A percentile compares a stretch with the other conserved stretches of the same genome.
Evolutionary conservation across 140 eudicot genomes (phyloP).

Genomic region (Bidens hawaiensis): DNA sequence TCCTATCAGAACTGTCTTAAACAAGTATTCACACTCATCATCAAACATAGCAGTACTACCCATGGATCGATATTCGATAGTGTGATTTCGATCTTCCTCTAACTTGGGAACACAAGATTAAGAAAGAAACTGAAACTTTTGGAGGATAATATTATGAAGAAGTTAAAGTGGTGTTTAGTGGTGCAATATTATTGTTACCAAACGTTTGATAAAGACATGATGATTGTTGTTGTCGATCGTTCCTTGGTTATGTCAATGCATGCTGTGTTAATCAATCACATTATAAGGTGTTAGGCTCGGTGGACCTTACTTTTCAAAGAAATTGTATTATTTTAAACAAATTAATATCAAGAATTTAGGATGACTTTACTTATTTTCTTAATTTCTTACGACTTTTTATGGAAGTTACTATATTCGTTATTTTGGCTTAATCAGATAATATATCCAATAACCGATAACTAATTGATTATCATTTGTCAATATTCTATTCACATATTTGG

Average conservation of each 20-base stretch:
- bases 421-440: not conserved
- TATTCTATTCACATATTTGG: not conserved
- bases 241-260: slow-evolving; percentile 10
- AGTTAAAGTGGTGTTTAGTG: slow-evolving; percentile 1
- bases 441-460: not conserved
- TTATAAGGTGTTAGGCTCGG: not conserved
- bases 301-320: not conserved
- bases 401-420: not conserved
- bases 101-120: not conserved
- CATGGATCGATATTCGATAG: slow-evolving; percentile 3
- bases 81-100: not conserved
- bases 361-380: not conserved
- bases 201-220: slow-evolving; percentile 7
- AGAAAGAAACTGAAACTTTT: not conserved
- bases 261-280: not conserved
- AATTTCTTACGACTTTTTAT: not conserved
- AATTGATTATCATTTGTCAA: not conserved
- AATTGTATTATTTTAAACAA: not conserved
- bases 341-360: not conserved
- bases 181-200: not conserved
- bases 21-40: slow-evolving; percentile 36
- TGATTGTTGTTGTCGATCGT: slow-evolving; percentile 7
- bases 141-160: not conserved
- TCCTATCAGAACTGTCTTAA: slow-evolving; percentile 26
- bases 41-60: slow-evolving; percentile 23